Conservation (phyloP, 78 protist species). For the Trichosphaerium sp. region DNA sequence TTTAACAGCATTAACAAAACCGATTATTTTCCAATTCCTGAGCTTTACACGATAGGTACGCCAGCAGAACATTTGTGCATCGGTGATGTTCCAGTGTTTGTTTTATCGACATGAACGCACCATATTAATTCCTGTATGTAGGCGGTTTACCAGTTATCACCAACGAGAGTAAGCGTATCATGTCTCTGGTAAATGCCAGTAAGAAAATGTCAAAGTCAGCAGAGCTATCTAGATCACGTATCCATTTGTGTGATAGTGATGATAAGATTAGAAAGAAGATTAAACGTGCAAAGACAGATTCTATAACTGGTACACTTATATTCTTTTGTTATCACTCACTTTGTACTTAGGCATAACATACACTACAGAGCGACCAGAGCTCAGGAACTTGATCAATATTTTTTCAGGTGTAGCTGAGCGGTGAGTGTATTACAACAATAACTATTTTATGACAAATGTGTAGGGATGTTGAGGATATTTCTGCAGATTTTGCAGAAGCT, state of each 20-base stretch:
- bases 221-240: slow-evolving; percentile 20
- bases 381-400: slow-evolving; percentile 33
- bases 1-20: slow-evolving; percentile 30
- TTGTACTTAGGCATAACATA: slow-evolving; percentile 29
- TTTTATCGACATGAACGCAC: too few species aligned
- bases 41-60: not conserved
- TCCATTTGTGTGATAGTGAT: slow-evolving; percentile 38
- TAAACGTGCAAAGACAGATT: slow-evolving; percentile 52
- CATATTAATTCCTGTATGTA: too few species aligned
- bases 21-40: slow-evolving; percentile 22
- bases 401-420: slow-evolving; percentile 7
- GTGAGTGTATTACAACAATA: not conserved
- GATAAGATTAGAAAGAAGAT: slow-evolving; percentile 29
- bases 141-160: not conserved
- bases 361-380: slow-evolving; percentile 35
- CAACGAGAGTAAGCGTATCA: slow-evolving; percentile 33
- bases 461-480: not conserved
- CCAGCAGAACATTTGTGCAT: too few species aligned
- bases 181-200: slow-evolving; percentile 51
- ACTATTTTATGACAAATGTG: slow-evolving; percentile 1
- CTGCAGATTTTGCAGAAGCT: not conserved
- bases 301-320: too few species aligned
- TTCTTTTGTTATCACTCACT: too few species aligned
- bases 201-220: slow-evolving; percentile 65
- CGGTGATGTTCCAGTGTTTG: too few species aligned